Percentiles rank a stretch among this genome's conserved stretches.
phyloP scores from a whole-genome alignment of 148 eudicot genomes.

The Drosera capensis region DNA sequence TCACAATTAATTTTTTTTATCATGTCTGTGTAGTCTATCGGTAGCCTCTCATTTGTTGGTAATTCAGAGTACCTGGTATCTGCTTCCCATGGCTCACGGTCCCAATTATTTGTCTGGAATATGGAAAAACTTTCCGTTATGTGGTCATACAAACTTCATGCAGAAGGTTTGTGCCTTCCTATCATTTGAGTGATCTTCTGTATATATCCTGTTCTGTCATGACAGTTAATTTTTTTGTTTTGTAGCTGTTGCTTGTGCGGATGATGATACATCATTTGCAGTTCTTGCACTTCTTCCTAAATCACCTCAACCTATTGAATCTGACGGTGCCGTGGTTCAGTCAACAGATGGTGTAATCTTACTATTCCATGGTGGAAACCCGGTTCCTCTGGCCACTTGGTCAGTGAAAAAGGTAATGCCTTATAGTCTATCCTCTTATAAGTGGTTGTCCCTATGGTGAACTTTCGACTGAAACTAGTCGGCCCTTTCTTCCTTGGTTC shows the following conservation, averaged over 20 bases:
- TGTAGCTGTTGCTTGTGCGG: constrained; percentile 66
- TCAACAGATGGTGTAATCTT: constrained; percentile 41
- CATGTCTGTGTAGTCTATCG: constrained; percentile 72
- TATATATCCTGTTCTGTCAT: constrained; percentile 1
- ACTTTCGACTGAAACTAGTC: too few species aligned
- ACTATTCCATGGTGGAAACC: constrained; percentile 42
- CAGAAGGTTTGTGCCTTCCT: constrained; percentile 58
- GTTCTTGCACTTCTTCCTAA: constrained; percentile 49
- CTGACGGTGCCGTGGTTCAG: constrained; percentile 12
- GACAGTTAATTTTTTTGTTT: constrained; percentile 3
- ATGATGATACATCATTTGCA: constrained; percentile 49
- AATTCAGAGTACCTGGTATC: constrained; percentile 68
- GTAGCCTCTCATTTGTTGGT: constrained; percentile 58
- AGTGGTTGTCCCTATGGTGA: too few species aligned
- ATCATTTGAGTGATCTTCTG: too few species aligned
- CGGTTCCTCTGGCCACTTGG: constrained; percentile 71
- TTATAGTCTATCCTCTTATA: background rate
- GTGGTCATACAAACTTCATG: constrained; percentile 73
- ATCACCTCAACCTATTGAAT: constrained; percentile 11
- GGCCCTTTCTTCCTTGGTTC: too few species aligned
- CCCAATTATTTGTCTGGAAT: constrained; percentile 60
- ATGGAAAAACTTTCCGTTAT: constrained; percentile 38
- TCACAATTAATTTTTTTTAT: background rate
- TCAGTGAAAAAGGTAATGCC: constrained; percentile 56
- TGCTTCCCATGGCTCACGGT: constrained; percentile 46